A percentile compares a stretch with the other conserved stretches of the same genome.
phyloP scores from a whole-genome alignment of 1,284 basidiomycete genomes.

The Ceratobasidium sp. region DNA sequence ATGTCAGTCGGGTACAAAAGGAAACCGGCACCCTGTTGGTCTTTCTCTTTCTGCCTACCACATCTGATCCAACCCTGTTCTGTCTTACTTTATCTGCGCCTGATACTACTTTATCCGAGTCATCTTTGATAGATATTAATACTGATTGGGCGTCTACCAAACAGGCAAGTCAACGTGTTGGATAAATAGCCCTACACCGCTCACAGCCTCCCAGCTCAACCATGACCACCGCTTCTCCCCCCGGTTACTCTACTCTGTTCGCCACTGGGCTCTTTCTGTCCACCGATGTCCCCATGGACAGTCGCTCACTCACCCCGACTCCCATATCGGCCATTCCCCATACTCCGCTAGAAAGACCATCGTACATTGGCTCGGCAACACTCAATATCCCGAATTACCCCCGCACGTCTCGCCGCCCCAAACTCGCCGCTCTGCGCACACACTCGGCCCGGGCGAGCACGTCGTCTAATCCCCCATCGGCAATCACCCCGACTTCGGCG shows the following conservation, averaged over 20 bases:
- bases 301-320: constrained; percentile 24
- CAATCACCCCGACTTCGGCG: neutral
- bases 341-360: constrained; percentile 3
- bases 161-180: no score
- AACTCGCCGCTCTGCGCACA: constrained; percentile 21
- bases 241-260: constrained; percentile 30
- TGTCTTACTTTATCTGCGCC: no score
- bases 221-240: constrained; percentile 24
- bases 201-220: no score
- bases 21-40: no score
- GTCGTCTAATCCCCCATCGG: neutral
- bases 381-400: neutral
- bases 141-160: no score
- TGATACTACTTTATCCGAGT: no score
- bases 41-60: no score
- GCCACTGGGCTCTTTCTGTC: constrained; percentile 32
- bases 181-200: no score
- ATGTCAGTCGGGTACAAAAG: no score
- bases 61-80: no score
- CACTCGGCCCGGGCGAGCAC: neutral
- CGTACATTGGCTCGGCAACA: neutral
- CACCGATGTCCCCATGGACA: neutral
- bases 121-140: no score
- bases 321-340: constrained; percentile 18
- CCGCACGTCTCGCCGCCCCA: constrained; percentile 20